A percentile compares a stretch with the other conserved stretches of the same genome.
These are phyloP conservation scores for Symbiodinium natans DNA, from an alignment of 73 alveolate species.

Conservation along the genomic window DNA sequence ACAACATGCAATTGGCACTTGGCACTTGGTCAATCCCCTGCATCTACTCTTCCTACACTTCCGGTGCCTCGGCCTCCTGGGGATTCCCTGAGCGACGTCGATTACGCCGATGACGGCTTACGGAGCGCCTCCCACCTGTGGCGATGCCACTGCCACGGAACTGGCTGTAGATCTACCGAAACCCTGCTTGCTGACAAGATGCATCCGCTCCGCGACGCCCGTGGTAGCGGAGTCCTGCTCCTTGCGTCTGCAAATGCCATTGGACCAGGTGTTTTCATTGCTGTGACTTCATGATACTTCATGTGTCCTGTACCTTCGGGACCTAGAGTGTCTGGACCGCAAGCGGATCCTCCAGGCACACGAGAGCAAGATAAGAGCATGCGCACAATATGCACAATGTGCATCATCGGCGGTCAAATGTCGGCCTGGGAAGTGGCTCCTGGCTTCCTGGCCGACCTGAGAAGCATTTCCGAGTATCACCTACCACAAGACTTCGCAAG, in stretches of 20 bases:
- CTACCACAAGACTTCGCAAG: too few relatives aligned
- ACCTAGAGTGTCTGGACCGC: not conserved
- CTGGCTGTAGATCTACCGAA: too few relatives aligned
- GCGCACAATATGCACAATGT: too few relatives aligned
- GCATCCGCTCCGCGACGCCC: not conserved
- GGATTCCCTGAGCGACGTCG: not conserved
- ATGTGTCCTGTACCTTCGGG: not conserved
- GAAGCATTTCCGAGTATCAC: not conserved
- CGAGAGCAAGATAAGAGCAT: too few relatives aligned
- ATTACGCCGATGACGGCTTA: not conserved
- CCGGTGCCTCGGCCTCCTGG: not conserved
- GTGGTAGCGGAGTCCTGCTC: not conserved
- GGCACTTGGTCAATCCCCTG: too few relatives aligned
- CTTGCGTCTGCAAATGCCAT: not conserved
- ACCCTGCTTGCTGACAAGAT: not conserved
- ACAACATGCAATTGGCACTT: too few relatives aligned
- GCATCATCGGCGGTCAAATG: too few relatives aligned
- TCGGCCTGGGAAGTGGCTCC: not conserved
- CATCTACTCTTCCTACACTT: too few relatives aligned
- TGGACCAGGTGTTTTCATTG: not conserved
- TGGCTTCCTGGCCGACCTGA: constrained; percentile 19
- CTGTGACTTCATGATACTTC: too few relatives aligned
- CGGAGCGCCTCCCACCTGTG: not conserved
- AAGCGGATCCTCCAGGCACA: not conserved
- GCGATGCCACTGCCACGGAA: not conserved